Conservation (phyloP, 495 filamentous ascomycete species). For the Podospora comata region DNA sequence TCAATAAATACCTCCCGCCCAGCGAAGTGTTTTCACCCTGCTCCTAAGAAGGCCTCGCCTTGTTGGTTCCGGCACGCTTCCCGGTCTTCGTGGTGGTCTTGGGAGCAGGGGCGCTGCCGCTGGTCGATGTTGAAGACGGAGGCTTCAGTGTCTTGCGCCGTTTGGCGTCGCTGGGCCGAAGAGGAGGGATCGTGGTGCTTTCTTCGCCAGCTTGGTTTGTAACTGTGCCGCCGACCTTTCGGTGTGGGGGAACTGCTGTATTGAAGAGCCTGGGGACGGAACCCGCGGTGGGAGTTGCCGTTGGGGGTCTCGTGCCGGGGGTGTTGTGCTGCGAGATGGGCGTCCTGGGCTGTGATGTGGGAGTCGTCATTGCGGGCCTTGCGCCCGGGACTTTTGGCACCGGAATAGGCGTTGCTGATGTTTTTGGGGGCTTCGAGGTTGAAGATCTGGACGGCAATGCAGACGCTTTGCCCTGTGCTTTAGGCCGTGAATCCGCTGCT, state of each 20-base stretch:
- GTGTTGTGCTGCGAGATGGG: not conserved
- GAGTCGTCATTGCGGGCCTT: too few species aligned
- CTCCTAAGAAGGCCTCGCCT: not conserved
- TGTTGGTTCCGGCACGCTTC: not conserved
- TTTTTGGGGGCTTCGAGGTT: too few species aligned
- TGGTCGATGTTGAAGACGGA: not conserved
- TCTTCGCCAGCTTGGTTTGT: not conserved
- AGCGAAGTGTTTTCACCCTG: not conserved
- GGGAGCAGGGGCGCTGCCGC: not conserved
- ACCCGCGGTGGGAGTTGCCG: not conserved
- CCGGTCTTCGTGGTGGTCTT: not conserved
- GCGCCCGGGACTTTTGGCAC: too few species aligned
- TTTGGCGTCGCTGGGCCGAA: not conserved
- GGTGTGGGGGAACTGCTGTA: not conserved
- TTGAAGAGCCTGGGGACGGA: not conserved
- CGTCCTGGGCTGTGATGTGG: not conserved
- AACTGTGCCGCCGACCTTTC: not conserved
- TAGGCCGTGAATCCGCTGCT: not conserved
- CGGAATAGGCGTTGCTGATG: too few species aligned
- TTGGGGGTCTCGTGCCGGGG: too few species aligned
- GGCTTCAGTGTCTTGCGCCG: not conserved
- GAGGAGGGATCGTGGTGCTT: not conserved
- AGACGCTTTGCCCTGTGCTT: not conserved
- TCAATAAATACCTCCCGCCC: too few species aligned
- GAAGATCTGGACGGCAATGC: too few species aligned